Base-by-base conservation (phyloP, 2,329 filamentous ascomycete species). In the Nemania sp. region DNA sequence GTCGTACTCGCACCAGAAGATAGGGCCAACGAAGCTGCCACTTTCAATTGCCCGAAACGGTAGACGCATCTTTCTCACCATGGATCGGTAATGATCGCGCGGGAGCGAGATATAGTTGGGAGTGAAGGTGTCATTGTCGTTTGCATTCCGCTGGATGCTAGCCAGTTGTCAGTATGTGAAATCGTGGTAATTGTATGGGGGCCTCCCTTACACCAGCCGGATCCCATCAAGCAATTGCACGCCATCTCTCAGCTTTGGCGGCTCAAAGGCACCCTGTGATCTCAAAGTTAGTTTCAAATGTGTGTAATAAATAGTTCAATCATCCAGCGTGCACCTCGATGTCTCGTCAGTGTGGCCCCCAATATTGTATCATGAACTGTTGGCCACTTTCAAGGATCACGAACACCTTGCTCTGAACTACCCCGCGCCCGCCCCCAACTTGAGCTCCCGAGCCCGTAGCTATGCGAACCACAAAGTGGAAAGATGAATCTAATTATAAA, bases 1-100 rank as follows among this genome's bases (percentile, higher is more conserved):
- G 64, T 86, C 81, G 56, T 77, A 74, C 1, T 78, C 74, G 34
- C 73, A 78, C 82, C 82, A 86, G 68, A 86, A 86, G 64, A 85
- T 85, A 1, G 83, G 83, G 0, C 83, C 83, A 12, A 86, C 83
- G 9, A 81, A 77, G 51, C 78, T 78, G 17, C 76, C 79, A 15
- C 80, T 78, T 68, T 86, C 83, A 57, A 86, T 81, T 28, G 75
- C 80, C 7, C 80, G 75, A 62, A 76, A 79, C 1, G 83, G 82
- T 37, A 86, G 72, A 54, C 71, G 75, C 68, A 85, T 64, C 14
- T 69, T 71, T 57, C 75, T 73, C 17, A 85, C 77, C 83, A 86
- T 86, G 42, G 71, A 71, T 59, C 75, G 74, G 60, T 86, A 86
- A 26, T 71, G 64, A 4, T 72, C 64, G n/a, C 73, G 74, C 1